These are phyloP conservation scores for Mycena vulgaris DNA, from an alignment of 768 basidiomycete species.

Conservation along the genomic window DNA sequence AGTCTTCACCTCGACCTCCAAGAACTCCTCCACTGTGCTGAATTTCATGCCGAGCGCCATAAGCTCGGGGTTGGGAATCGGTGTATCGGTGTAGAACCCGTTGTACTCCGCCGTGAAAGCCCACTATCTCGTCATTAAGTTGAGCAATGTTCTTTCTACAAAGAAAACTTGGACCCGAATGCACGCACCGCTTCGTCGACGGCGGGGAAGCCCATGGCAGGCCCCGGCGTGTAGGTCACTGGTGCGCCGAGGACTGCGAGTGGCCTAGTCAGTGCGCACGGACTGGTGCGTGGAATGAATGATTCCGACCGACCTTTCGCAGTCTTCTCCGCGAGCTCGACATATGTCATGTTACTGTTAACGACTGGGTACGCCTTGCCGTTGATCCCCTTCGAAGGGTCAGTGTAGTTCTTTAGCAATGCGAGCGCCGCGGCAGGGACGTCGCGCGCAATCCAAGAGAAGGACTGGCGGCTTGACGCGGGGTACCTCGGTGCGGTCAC, in stretches of 20 bases:
- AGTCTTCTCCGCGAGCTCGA: constrained; percentile 2
- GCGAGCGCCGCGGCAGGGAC: constrained; percentile 14
- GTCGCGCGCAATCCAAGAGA: constrained; percentile 18
- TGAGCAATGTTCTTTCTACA: too few relatives aligned
- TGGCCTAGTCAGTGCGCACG: neutral
- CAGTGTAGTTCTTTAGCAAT: constrained; percentile 15
- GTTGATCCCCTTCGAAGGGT: neutral
- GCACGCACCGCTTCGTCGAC: too few relatives aligned
- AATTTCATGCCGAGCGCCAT: constrained; percentile 14
- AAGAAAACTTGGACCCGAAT: too few relatives aligned
- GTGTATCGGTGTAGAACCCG: constrained; percentile 6
- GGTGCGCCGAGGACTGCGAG: constrained; percentile 9
- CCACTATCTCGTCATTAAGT: constrained; percentile 24
- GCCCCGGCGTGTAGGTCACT: constrained; percentile 13
- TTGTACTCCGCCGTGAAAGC: constrained; percentile 7
- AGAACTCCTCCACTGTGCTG: constrained; percentile 21
- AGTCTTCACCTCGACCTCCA: constrained; percentile 10
- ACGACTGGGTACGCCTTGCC: constrained; percentile 9
- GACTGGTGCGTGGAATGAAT: too few relatives aligned
- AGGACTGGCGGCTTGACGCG: neutral
- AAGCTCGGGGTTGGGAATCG: constrained; percentile 23
- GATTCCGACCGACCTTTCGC: too few relatives aligned
- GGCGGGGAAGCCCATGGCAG: neutral
- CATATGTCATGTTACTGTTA: neutral
- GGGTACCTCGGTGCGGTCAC: neutral